Base-by-base conservation (phyloP, 257 asterid species). In the Solanum dulcamara region DNA sequence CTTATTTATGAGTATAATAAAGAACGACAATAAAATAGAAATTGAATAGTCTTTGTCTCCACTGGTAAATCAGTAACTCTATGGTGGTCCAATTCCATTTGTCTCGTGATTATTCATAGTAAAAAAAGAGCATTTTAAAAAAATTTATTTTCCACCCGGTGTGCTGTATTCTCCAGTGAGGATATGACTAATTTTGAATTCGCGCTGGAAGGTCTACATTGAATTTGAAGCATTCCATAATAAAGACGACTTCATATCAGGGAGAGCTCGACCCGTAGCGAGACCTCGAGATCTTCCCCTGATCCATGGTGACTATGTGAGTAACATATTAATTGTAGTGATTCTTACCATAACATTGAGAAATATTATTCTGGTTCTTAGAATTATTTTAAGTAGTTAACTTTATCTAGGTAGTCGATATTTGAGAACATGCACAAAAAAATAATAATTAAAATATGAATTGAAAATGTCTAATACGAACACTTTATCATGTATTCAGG, bases 21-120 rank as follows among this genome's bases (percentile, higher is more conserved):
- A 46, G 62, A 77, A 26, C 5, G 1, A 28, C 35, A 77, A 15
- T 26, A 14, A 28, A 77, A 46, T 77, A 44, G 9, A 18, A 28
- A 30, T 15, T 79, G 44, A 79, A 48, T 48, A 8, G 64, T 77
- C 42, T 4, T 10, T 48, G 24, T 77, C 42, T 11, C 83, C 83
- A 28, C 64, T 28, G 83, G 26, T 77, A 77, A 48, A 46, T 46
- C 83, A 77, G 62, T 44, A 44, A 48, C 28, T 26, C 28, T 17
- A 28, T 79, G 62, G 42, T 77, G 83, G 83, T 79, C 83, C 83
- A 17, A 10, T 79, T 48, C 26, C 62, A 77, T 46, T 77, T 77
- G 22, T 77, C 62, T 77, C 40, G 62, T 46, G 83, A 26, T 46
- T 46, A 7, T 77, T 46, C 30, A 46, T 42, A 74, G 81, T 20